Conservation (phyloP, 2,329 filamentous ascomycete genomes). For the Fusarium buharicum region DNA sequence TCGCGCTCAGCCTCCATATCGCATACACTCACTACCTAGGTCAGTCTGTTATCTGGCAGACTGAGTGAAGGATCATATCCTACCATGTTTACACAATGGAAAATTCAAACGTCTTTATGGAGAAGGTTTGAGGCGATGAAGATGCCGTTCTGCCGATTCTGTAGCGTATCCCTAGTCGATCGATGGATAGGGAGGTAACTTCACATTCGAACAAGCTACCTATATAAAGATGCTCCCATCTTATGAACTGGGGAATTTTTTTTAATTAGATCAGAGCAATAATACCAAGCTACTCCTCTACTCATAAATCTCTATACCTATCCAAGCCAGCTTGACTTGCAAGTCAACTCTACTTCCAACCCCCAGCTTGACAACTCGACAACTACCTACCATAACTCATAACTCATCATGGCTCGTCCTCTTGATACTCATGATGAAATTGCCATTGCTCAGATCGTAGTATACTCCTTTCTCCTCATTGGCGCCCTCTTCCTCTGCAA, state of each 20-base stretch:
- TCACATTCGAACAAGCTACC: background rate
- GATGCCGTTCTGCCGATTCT: conserved; percentile 18
- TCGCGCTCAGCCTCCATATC: conserved; percentile 2
- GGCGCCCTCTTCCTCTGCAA: conserved; percentile 57
- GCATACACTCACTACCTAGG: background rate
- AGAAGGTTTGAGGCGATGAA: conserved; percentile 14
- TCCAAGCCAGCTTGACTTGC: background rate
- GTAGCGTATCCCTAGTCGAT: conserved; percentile 4
- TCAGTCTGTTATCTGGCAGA: conserved; percentile 2
- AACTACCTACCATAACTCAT: background rate
- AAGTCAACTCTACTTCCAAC: background rate
- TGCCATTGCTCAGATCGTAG: conserved; percentile 47
- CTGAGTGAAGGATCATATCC: background rate
- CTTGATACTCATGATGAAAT: conserved; percentile 48
- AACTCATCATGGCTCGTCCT: conserved; percentile 34
- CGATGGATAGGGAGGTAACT: background rate
- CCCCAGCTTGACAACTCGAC: background rate
- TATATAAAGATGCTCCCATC: conserved; percentile 28
- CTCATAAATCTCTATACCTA: background rate
- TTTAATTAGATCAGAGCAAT: conserved; percentile 1
- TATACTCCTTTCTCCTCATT: conserved; percentile 47
- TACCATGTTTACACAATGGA: conserved; percentile 13
- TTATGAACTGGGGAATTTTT: background rate
- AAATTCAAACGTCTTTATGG: background rate
- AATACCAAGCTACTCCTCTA: background rate